A percentile compares a stretch with the other conserved stretches of the same genome.
Conservation (phyloP, 2,329 filamentous ascomycete genomes). For the Talaromyces funiculosus region DNA sequence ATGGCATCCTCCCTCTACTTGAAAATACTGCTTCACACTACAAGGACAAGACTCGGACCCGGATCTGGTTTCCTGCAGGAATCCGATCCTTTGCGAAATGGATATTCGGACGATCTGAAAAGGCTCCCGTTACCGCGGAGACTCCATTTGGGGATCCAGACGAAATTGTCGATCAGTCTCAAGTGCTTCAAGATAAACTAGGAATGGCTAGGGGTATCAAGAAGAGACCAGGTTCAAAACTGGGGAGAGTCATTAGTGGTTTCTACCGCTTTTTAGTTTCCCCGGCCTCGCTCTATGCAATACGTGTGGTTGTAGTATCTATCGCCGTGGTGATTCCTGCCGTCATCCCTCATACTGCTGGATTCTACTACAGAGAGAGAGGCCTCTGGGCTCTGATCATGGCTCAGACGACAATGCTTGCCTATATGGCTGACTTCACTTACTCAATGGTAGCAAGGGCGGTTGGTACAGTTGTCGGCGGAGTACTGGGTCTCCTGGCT, state of each 20-base stretch:
- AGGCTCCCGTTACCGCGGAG: constrained; percentile 21
- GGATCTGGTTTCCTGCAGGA: constrained; percentile 42
- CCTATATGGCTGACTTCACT: constrained; percentile 49
- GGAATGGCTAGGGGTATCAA: constrained; percentile 32
- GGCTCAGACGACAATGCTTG: constrained; percentile 44
- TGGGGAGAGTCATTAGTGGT: constrained; percentile 25
- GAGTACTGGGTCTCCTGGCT: constrained; percentile 42
- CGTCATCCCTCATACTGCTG: constrained; percentile 38
- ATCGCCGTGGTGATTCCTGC: constrained; percentile 42
- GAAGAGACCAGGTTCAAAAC: constrained; percentile 23
- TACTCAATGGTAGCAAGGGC: constrained; percentile 41
- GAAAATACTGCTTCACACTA: constrained; percentile 34
- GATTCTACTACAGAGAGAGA: constrained; percentile 50
- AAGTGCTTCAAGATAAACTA: constrained; percentile 33
- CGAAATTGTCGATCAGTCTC: constrained; percentile 26
- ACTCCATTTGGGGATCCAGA: constrained; percentile 22
- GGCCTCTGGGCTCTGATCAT: constrained; percentile 51
- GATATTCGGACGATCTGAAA: constrained; percentile 27
- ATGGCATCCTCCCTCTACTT: constrained; percentile 33
- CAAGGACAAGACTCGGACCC: constrained; percentile 28
- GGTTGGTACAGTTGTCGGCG: constrained; percentile 44
- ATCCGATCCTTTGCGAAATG: constrained; percentile 38
- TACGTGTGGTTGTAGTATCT: constrained; percentile 46
- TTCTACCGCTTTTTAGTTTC: constrained; percentile 41
- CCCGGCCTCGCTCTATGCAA: constrained; percentile 42